phyloP scores from a whole-genome alignment of 1,284 basidiomycete genomes.

The Pyrrhoderma noxium region DNA sequence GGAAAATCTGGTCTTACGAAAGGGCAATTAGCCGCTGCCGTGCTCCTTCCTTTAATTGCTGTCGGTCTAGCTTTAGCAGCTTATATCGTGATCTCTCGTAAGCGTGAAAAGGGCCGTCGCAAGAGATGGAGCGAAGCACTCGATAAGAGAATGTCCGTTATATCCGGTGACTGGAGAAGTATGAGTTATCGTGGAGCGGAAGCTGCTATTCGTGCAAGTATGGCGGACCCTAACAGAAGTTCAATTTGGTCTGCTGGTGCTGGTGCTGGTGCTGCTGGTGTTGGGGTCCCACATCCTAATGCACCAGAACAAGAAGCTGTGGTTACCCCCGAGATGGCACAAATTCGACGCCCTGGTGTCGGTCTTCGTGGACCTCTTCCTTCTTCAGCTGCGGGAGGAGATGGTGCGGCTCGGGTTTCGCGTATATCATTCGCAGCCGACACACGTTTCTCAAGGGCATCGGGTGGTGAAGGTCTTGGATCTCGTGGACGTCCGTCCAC shows the following conservation, averaged over 20 bases:
- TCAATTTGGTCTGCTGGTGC: conserved; percentile 47
- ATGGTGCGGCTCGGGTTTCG: conserved; percentile 36
- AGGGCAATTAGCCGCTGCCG: conserved; percentile 72
- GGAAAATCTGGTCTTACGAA: conserved; percentile 37
- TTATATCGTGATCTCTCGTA: conserved; percentile 55
- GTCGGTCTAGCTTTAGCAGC: conserved; percentile 38
- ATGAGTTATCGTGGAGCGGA: conserved; percentile 67
- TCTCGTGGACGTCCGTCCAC: conserved; percentile 36
- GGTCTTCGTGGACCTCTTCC: conserved; percentile 35
- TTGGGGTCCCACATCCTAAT: conserved; percentile 25
- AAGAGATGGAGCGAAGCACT: conserved; percentile 64
- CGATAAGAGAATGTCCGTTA: conserved; percentile 78
- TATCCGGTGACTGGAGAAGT: conserved; percentile 68
- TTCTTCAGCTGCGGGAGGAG: conserved; percentile 34
- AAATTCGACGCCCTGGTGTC: conserved; percentile 39
- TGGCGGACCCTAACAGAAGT: conserved; percentile 39
- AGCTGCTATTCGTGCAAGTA: conserved; percentile 64
- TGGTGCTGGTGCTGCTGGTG: conserved; percentile 36
- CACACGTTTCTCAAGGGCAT: conserved; percentile 35
- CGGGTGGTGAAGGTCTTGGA: conserved; percentile 19
- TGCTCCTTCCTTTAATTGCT: conserved; percentile 63
- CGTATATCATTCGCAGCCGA: conserved; percentile 73
- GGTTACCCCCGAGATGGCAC: conserved; percentile 37
- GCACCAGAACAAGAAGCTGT: conserved; percentile 29
- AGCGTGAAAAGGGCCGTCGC: conserved; percentile 50